Percentiles rank a stretch among this genome's conserved stretches.
Conservation (phyloP, 106 monocot genomes). For the Allium cepa region DNA sequence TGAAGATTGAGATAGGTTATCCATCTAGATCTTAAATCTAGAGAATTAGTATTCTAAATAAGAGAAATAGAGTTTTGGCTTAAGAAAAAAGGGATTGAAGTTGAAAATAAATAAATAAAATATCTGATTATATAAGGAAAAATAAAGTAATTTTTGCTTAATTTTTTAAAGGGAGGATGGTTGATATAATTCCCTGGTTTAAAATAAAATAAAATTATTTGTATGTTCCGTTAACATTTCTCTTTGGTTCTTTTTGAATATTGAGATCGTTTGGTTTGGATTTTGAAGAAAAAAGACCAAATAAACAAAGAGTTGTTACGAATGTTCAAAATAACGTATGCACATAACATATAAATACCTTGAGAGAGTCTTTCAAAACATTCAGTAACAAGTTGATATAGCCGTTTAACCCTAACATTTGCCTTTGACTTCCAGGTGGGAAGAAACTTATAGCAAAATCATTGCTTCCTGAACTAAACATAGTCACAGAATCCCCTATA, state of each 20-base stretch:
- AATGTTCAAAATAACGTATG: background rate
- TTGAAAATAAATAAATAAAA: too few species aligned
- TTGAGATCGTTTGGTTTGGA: background rate
- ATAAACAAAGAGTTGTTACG: background rate
- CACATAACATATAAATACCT: background rate
- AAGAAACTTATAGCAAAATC: conserved; percentile 4
- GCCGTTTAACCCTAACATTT: background rate
- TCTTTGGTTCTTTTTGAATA: background rate
- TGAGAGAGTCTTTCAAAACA: background rate
- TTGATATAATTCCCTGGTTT: background rate
- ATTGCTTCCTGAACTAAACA: background rate
- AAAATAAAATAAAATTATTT: background rate
- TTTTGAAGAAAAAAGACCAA: background rate
- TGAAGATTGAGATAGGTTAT: too few species aligned
- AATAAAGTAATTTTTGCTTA: too few species aligned
- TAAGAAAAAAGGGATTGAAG: too few species aligned
- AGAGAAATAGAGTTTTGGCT: too few species aligned
- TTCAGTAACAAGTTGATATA: background rate
- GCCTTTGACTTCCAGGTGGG: background rate
- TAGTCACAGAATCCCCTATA: background rate
- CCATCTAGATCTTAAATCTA: too few species aligned
- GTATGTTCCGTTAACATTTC: background rate
- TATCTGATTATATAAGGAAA: too few species aligned
- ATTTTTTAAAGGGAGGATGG: background rate
- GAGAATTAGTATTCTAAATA: too few species aligned